A percentile compares a stretch with the other conserved stretches of the same genome.
phyloP scores from a whole-genome alignment of 2,329 filamentous ascomycete species.

The Pestalotiopsis sp. region DNA sequence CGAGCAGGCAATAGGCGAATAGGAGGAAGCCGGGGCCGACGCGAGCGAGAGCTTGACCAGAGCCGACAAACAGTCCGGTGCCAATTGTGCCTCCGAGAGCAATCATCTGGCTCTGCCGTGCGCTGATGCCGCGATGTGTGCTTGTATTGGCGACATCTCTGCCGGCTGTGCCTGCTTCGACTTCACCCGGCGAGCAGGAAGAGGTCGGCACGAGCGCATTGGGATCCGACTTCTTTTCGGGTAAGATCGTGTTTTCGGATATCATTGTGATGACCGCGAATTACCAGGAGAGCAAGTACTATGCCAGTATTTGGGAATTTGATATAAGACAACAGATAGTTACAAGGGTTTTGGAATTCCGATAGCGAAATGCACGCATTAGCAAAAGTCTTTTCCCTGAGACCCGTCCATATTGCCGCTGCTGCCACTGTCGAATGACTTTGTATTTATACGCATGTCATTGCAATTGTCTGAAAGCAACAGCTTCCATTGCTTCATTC shows the following conservation, averaged over 20 bases:
- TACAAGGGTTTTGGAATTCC: no score
- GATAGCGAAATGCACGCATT: no score
- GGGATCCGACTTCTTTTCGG: background rate
- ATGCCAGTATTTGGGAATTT: no score
- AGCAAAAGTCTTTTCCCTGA: no score
- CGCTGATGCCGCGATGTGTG: constrained; percentile 8
- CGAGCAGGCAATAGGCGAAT: constrained; percentile 49
- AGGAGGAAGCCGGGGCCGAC: constrained; percentile 39
- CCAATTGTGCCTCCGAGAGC: constrained; percentile 24
- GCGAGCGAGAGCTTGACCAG: constrained; percentile 20
- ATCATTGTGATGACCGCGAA: background rate
- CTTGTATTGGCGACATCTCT: background rate
- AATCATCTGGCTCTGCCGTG: constrained; percentile 18
- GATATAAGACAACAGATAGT: no score
- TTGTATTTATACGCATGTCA: no score
- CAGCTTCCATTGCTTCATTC: no score
- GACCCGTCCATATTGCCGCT: no score
- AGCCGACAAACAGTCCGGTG: constrained; percentile 47
- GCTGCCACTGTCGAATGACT: no score
- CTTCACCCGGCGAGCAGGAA: background rate
- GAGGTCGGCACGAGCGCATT: background rate
- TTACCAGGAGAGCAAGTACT: no score
- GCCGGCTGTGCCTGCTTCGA: background rate
- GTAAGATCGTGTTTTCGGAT: background rate
- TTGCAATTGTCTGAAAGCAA: no score